Base-by-base conservation (phyloP, 176 grass and related monocot genomes). In the Carex littledalei region DNA sequence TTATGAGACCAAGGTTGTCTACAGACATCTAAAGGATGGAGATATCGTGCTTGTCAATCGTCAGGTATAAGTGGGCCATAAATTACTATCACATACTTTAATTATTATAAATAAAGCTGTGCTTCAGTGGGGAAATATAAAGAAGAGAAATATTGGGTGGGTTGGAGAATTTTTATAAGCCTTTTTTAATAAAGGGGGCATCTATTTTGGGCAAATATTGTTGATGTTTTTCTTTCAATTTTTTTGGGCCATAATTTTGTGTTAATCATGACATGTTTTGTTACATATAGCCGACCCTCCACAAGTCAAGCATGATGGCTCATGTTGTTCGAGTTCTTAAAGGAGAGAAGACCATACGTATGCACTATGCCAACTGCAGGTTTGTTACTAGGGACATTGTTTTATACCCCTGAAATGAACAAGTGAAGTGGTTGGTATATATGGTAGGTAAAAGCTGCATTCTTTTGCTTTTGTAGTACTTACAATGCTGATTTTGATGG, bases 401-500 rank as follows among this genome's bases (percentile, higher is more conserved):
- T 70, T 49, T 61, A n/a, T 18, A 76, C 62, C 63, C 45, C 3
- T 37, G 35, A 59, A 20, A 79, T 79, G 13, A 74, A 35, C 31
- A 62, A 37, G 52, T 80, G 0, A 2, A 82, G 37, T 60, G 76
- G 47, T 34, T 75, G 13, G 26, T 81, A 20, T 64, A 41, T 21
- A 47, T 63, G 32, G 56, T 67, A 20, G 14, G 21, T 77, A 55
- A 77, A 37, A 77, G 22, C 47, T 77, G 20, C 12, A 32, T 6
- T 77, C 13, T 68, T 26, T 88, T 86, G 57, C 35, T 70, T 80
- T 83, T 90, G 70, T 86, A 98, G 95, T 68, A 98, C 95, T 54
- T 98, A 98, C 86, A 98, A 98, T 98, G 95, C 95, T 84, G 95
- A 98, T 98, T 98, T 98, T 94, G 95, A 98, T 54, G 95, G 95